Evolutionary conservation across 2,329 filamentous ascomycete genomes (phyloP).

Genomic region (Chlorencoelia australis): DNA sequence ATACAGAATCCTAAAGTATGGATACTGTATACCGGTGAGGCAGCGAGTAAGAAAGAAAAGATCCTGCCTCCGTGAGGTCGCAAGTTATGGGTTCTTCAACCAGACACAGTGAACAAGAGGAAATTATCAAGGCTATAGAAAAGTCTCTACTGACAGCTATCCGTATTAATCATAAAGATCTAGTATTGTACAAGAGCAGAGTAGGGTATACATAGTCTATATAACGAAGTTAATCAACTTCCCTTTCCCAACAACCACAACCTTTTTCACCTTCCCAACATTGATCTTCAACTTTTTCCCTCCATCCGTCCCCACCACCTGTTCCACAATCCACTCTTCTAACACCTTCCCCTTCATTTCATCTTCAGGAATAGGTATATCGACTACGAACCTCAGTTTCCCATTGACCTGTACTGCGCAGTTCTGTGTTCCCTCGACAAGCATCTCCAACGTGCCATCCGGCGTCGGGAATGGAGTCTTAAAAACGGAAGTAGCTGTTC

Average conservation of each 20-base stretch:
- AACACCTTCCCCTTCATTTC: slow-evolving; percentile 35
- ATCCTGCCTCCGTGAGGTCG: no score
- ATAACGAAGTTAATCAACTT: slow-evolving; percentile 67
- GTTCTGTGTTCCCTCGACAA: slow-evolving; percentile 39
- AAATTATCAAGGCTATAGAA: no score
- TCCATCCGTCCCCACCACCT: slow-evolving; percentile 51
- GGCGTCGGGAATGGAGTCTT: slow-evolving; percentile 45
- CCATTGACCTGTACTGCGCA: slow-evolving; percentile 73
- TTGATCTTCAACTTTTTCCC: slow-evolving; percentile 37
- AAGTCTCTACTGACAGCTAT: no score
- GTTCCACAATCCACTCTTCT: slow-evolving; percentile 48
- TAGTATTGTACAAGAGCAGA: no score
- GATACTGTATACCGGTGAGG: no score
- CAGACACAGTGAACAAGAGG: no score
- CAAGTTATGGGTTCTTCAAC: no score
- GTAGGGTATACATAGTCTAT: no score
- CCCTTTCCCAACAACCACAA: slow-evolving; percentile 57
- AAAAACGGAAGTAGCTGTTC: slow-evolving; percentile 31
- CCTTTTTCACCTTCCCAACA: slow-evolving; percentile 45
- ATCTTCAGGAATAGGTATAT: slow-evolving; percentile 44
- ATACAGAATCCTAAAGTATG: no score
- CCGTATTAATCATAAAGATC: no score
- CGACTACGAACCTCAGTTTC: slow-evolving; percentile 59
- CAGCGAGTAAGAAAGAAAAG: no score
- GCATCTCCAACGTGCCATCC: slow-evolving; percentile 40